phyloP scores from a whole-genome alignment of 805 yeast genomes.

The Saturnispora halmiae region DNA sequence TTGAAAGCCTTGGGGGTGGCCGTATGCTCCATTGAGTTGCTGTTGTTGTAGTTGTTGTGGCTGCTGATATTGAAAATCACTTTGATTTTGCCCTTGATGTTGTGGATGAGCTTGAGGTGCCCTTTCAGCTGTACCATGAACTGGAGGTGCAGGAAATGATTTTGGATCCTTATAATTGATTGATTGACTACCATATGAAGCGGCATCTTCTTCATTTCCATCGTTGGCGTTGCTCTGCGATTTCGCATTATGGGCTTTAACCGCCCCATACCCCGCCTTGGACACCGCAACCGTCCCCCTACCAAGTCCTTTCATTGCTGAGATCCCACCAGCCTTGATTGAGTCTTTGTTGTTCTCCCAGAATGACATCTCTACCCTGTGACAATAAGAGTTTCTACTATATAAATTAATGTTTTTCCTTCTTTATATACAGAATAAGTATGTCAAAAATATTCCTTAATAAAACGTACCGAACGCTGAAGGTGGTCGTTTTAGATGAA shows the following conservation, averaged over 20 bases:
- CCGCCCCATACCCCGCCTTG: slow-evolving; percentile 39
- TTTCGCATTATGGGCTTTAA: slow-evolving; percentile 32
- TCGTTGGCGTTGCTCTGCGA: slow-evolving; percentile 19
- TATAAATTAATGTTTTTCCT: too few species aligned
- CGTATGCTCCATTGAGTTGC: too few species aligned
- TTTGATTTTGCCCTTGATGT: slow-evolving; percentile 1
- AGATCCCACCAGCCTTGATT: slow-evolving; percentile 40
- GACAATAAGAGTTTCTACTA: too few species aligned
- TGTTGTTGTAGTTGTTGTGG: neutral
- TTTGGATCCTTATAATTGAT: slow-evolving; percentile 18
- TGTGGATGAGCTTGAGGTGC: slow-evolving; percentile 15
- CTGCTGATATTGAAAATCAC: slow-evolving; percentile 1
- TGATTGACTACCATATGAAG: neutral
- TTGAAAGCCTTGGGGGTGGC: too few species aligned
- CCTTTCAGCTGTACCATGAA: slow-evolving; percentile 12
- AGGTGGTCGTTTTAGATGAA: slow-evolving; percentile 16
- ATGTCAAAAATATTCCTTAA: slow-evolving; percentile 27
- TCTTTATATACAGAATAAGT: neutral
- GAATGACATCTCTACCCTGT: slow-evolving; percentile 28
- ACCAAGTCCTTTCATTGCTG: slow-evolving; percentile 44
- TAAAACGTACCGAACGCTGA: slow-evolving; percentile 16
- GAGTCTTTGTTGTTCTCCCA: slow-evolving; percentile 47
- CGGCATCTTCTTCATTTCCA: slow-evolving; percentile 7
- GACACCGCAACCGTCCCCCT: slow-evolving; percentile 39
- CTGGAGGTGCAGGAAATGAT: slow-evolving; percentile 17